These are phyloP conservation scores for Myriosclerotinia scirpicola DNA, from an alignment of 2,329 filamentous ascomycete species.

Conservation along the genomic window DNA sequence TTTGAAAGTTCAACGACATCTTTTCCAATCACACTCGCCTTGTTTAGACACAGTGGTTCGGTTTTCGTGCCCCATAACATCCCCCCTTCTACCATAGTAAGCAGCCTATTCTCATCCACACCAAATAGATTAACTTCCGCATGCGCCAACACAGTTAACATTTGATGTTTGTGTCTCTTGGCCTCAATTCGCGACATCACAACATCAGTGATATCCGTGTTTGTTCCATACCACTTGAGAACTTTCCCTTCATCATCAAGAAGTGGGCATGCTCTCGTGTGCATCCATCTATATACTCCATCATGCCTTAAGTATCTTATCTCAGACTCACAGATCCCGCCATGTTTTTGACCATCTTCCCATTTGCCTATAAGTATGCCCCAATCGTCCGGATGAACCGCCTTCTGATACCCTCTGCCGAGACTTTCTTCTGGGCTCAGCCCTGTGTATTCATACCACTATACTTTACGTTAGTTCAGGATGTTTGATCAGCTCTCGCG, in stretches of 20 bases:
- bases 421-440: slow-evolving; percentile 28
- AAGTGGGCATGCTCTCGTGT: slow-evolving; percentile 30
- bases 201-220: slow-evolving; percentile 34
- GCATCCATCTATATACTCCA: slow-evolving; percentile 36
- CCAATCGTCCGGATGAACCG: slow-evolving; percentile 31
- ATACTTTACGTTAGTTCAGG: not conserved
- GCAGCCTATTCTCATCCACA: slow-evolving; percentile 27
- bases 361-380: slow-evolving; percentile 25
- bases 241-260: slow-evolving; percentile 26
- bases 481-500: not conserved
- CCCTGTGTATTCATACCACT: slow-evolving; percentile 37
- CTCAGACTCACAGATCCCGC: slow-evolving; percentile 29
- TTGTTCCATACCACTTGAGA: slow-evolving; percentile 36
- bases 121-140: slow-evolving; percentile 34
- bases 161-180: slow-evolving; percentile 32
- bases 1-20: slow-evolving; percentile 27
- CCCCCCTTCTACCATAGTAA: slow-evolving; percentile 32
- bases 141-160: slow-evolving; percentile 33
- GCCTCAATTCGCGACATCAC: slow-evolving; percentile 33
- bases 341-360: slow-evolving; percentile 13
- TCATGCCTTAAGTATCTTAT: slow-evolving; percentile 33
- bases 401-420: slow-evolving; percentile 24
- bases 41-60: slow-evolving; percentile 13
- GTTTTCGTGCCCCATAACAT: slow-evolving; percentile 27
- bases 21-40: slow-evolving; percentile 25